Evolutionary conservation across 2,329 filamentous ascomycete genomes (phyloP).

Genomic region (Gnomoniopsis sp.): DNA sequence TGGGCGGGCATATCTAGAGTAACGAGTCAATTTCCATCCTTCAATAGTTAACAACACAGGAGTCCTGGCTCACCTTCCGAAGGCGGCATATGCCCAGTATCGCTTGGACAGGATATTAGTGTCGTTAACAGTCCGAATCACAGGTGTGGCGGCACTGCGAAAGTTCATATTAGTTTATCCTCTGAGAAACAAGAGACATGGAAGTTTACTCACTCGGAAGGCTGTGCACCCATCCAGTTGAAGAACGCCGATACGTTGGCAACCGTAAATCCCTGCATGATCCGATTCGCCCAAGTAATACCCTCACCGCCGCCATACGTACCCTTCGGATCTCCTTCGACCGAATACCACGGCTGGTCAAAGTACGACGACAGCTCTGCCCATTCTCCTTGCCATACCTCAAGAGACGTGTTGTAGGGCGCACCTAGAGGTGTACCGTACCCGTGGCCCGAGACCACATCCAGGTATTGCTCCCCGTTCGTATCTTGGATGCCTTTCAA

Average conservation of each 20-base stretch:
- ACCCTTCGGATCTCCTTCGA: constrained; percentile 10
- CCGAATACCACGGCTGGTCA: constrained; percentile 11
- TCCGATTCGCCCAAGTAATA: constrained; percentile 13
- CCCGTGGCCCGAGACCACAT: constrained; percentile 36
- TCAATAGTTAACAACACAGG: background rate
- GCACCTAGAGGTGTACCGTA: constrained; percentile 32
- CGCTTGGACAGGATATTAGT: constrained; percentile 10
- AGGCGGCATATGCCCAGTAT: constrained; percentile 13
- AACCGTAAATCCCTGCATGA: constrained; percentile 10
- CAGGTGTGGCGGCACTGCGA: constrained; percentile 4
- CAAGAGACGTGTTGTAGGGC: constrained; percentile 33
- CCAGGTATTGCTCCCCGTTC: constrained; percentile 31
- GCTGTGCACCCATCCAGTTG: constrained; percentile 17
- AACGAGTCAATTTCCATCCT: background rate
- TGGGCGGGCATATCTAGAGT: constrained; percentile 14
- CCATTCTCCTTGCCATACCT: constrained; percentile 40
- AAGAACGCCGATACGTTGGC: constrained; percentile 17
- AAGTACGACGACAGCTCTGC: constrained; percentile 13
- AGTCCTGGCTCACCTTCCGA: constrained; percentile 1
- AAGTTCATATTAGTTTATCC: background rate
- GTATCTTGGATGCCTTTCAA: constrained; percentile 11
- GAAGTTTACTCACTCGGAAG: background rate
- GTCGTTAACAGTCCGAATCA: constrained; percentile 8
- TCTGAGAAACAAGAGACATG: background rate
- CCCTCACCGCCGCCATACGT: constrained; percentile 10